Evolutionary conservation across 163 green algal genomes (phyloP).

Genomic region (Smithsoniella earleae): DNA sequence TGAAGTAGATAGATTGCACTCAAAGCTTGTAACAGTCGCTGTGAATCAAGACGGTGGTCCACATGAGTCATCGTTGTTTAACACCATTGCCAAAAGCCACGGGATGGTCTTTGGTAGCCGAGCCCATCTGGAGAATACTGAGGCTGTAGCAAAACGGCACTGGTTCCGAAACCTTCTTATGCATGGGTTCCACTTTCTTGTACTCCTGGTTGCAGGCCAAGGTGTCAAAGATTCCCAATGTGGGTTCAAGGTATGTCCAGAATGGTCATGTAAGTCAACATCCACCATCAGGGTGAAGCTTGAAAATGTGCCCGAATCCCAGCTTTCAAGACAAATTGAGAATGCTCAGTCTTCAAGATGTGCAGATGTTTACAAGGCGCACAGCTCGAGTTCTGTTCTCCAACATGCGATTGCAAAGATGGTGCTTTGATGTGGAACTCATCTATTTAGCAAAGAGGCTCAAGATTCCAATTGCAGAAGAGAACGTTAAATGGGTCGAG

Average conservation of each 20-base stretch:
- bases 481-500: slow-evolving; percentile 78
- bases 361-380: slow-evolving; percentile 73
- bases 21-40: slow-evolving; percentile 35
- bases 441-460: slow-evolving; percentile 68
- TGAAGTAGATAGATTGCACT: slow-evolving; percentile 72
- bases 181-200: slow-evolving; percentile 81
- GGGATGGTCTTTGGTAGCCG: slow-evolving; percentile 67
- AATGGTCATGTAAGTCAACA: background rate
- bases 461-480: slow-evolving; percentile 61
- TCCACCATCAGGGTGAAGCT: background rate
- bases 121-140: slow-evolving; percentile 68
- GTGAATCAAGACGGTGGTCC: background rate
- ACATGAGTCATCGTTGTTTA: background rate
- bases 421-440: slow-evolving; percentile 96
- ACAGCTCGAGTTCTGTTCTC: slow-evolving; percentile 64
- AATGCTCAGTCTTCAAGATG: background rate
- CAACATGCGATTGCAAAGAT: slow-evolving; percentile 87
- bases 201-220: slow-evolving; percentile 69
- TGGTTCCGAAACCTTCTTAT: slow-evolving; percentile 81
- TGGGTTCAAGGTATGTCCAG: slow-evolving; percentile 81
- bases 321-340: background rate
- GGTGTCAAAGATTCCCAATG: slow-evolving; percentile 86
- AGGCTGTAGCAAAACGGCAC: slow-evolving; percentile 54
- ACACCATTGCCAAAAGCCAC: slow-evolving; percentile 23
- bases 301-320: background rate